phyloP scores from a whole-genome alignment of 495 filamentous ascomycete genomes.

The Paragyromitra xinjiangensis region DNA sequence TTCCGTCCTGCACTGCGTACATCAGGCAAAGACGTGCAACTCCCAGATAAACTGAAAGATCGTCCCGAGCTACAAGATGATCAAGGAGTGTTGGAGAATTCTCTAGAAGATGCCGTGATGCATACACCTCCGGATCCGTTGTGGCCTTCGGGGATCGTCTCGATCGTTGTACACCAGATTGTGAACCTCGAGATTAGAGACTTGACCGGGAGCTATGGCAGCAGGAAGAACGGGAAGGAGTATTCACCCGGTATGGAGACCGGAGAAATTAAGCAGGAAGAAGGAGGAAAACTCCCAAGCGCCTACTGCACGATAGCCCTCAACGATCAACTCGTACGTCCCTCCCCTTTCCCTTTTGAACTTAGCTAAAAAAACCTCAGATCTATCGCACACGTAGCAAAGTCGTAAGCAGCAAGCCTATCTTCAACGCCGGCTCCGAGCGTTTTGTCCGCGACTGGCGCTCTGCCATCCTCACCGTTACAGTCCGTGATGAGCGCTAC shows the following conservation, averaged over 20 bases:
- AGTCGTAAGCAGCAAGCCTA: conserved; percentile 89
- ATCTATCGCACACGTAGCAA: conserved; percentile 90
- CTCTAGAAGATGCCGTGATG: conserved; percentile 80
- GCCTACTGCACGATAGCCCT: conserved; percentile 89
- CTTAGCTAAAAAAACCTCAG: conserved; percentile 27
- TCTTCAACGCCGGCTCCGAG: conserved; percentile 96
- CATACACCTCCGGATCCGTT: conserved; percentile 93
- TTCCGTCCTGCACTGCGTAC: conserved; percentile 83
- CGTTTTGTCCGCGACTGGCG: conserved; percentile 95
- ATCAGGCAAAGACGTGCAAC: conserved; percentile 79
- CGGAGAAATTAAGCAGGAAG: conserved; percentile 84
- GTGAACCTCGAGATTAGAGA: conserved; percentile 90
- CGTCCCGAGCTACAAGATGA: conserved; percentile 85
- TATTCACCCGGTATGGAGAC: conserved; percentile 89
- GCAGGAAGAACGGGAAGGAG: conserved; percentile 78
- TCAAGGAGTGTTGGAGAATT: conserved; percentile 77
- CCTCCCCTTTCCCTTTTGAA: background rate
- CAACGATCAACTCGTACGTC: conserved; percentile 80
- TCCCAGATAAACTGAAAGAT: conserved; percentile 76
- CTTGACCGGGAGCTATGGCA: conserved; percentile 74
- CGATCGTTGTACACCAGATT: conserved; percentile 89
- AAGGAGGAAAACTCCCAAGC: conserved; percentile 78
- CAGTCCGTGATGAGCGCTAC: conserved; percentile 85
- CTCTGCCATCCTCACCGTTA: conserved; percentile 82
- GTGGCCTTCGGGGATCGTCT: conserved; percentile 88